Base-by-base conservation (phyloP, 352 stramenopile genomes). In the Achlya hypogyna region DNA sequence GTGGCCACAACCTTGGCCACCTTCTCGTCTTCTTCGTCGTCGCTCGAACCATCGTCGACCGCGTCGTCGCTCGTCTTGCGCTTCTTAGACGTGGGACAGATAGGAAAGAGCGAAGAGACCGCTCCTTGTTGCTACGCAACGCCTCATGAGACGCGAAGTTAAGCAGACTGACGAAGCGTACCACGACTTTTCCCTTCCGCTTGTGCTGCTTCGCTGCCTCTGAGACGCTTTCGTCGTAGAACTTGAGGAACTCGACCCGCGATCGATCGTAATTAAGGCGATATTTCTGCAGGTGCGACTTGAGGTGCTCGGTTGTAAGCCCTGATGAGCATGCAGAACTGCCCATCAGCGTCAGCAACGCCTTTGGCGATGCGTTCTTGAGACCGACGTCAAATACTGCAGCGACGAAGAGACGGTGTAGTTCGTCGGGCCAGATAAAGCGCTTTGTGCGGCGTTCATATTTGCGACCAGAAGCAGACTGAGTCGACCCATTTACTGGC, bases 221-320 rank as follows among this genome's bases (percentile, higher is more conserved):
- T 6, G 23, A 82, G 14, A 81, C 74, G 53, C 81, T 93, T 49
- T 87, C 79, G 65, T 95, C 83, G 69, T 89, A 93, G 62, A 86
- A 91, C 69, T 89, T 82, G 34, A 95, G 79, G 62, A 95, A 95
- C 71, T 95, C 83, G 68, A 79, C 74, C 6, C 86, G 80, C 31
- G 86, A 95, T 31, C 81, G 81, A 53, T 95, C 84, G 66, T 93
- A 93, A 59, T 95, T 92, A 59, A 93, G 81, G 20, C 86, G 83
- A 72, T 92, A 95, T 71, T 95, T 95, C 68, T 95, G 86, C 71
- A 95, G 51, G 71, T 95, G 86, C 52, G 82, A 92, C 74, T 95
- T 95, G 29, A 95, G 73, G 42, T 93, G 86, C 62, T 93, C 86
- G 25, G 86, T 95, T 42, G 86, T 95, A 43, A 95, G 78, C 20